A percentile compares a stretch with the other conserved stretches of the same genome.
Conservation (phyloP, 768 basidiomycete species). For the Rhizopogon vesiculosus region DNA sequence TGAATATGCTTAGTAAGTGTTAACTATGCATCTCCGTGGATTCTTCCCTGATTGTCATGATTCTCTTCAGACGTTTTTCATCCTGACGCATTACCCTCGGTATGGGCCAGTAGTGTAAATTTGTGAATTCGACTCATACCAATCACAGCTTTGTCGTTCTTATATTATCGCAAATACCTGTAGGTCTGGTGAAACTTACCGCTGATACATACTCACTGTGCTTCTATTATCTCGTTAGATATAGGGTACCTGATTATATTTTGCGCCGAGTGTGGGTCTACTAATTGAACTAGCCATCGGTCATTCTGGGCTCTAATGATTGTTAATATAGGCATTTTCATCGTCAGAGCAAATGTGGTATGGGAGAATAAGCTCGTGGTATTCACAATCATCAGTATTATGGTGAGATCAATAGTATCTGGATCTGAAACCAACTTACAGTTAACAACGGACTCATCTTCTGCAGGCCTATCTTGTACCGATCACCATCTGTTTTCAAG, state of each 20-base stretch:
- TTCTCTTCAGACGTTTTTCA: neutral
- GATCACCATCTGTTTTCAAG: neutral
- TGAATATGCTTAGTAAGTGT: neutral
- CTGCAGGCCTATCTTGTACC: neutral
- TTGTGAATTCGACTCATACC: neutral
- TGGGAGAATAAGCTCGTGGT: neutral
- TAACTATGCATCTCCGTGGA: neutral
- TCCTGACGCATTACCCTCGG: neutral
- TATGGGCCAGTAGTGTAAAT: neutral
- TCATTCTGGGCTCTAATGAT: neutral
- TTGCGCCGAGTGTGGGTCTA: neutral
- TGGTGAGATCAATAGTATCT: neutral
- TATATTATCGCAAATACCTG: neutral
- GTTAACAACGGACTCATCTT: neutral
- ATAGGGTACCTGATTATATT: neutral
- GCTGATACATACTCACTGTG: neutral
- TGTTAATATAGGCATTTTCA: neutral
- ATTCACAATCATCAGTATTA: neutral
- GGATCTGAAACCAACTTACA: neutral
- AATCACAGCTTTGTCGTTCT: neutral
- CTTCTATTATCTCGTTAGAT: neutral
- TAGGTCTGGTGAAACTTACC: neutral
- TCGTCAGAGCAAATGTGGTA: neutral
- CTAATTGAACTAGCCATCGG: neutral
- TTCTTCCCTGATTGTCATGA: neutral